Percentiles rank a stretch among this genome's conserved stretches.
phyloP scores from a whole-genome alignment of 1,284 basidiomycete species.

The Pseudozyma pruni region DNA sequence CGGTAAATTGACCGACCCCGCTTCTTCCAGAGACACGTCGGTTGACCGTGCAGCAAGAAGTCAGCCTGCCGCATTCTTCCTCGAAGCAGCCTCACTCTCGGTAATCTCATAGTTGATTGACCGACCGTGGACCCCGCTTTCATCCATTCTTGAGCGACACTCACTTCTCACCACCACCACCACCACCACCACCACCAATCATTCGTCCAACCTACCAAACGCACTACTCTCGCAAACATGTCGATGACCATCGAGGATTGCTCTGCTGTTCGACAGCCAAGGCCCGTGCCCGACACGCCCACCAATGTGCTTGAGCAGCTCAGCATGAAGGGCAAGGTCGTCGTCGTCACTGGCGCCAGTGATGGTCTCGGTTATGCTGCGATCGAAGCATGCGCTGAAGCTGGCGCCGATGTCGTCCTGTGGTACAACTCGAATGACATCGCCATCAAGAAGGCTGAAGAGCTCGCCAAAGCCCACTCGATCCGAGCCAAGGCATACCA shows the following conservation, averaged over 20 bases:
- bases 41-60: neutral
- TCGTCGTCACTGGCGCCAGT: constrained; percentile 63
- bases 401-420: constrained; percentile 63
- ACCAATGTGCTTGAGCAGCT: constrained; percentile 53
- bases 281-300: constrained; percentile 44
- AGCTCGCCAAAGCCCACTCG: constrained; percentile 56
- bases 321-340: constrained; percentile 64
- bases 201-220: no score
- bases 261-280: constrained; percentile 37
- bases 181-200: neutral
- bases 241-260: constrained; percentile 58
- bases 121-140: constrained; percentile 44
- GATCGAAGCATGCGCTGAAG: constrained; percentile 65
- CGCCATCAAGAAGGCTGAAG: constrained; percentile 53
- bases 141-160: constrained; percentile 19
- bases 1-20: neutral
- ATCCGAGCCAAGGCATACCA: constrained; percentile 60
- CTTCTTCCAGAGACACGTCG: no score
- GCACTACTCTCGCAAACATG: constrained; percentile 32
- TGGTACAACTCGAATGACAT: constrained; percentile 62
- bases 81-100: neutral
- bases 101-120: constrained; percentile 23
- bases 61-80: no score
- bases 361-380: constrained; percentile 66
- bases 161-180: neutral